A percentile compares a stretch with the other conserved stretches of the same genome.
Conservation (phyloP, 768 basidiomycete species). For the Lanmaoa pseudosensibilis region DNA sequence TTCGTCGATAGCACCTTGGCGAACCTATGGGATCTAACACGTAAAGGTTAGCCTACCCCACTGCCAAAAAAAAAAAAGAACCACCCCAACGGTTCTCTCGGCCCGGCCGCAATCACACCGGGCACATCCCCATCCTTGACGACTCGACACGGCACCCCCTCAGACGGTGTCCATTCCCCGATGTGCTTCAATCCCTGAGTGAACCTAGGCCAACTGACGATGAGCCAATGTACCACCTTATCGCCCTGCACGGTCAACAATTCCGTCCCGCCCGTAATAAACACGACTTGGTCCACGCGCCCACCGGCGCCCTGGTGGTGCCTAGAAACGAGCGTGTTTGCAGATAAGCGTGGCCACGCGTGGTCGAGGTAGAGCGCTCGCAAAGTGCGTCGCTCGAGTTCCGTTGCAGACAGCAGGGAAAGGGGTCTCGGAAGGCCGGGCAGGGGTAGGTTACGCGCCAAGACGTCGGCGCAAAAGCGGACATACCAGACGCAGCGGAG, state of each 20-base stretch:
- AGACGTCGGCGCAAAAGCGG: slow-evolving; percentile 24
- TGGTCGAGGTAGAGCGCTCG: slow-evolving; percentile 27
- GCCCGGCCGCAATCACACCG: slow-evolving; percentile 23
- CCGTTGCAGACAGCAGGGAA: slow-evolving; percentile 16
- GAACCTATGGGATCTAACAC: slow-evolving; percentile 13
- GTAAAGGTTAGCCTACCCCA: not conserved
- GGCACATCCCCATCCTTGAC: slow-evolving; percentile 20
- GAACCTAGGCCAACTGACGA: slow-evolving; percentile 18
- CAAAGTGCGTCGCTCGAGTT: slow-evolving; percentile 31
- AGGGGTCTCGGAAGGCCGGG: slow-evolving; percentile 18
- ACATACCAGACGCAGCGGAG: slow-evolving; percentile 25
- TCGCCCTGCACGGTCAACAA: slow-evolving; percentile 29
- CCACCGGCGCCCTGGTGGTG: not conserved
- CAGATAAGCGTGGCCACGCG: slow-evolving; percentile 21
- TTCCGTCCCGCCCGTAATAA: slow-evolving; percentile 27
- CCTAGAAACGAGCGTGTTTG: slow-evolving; percentile 13
- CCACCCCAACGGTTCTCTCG: slow-evolving; percentile 13
- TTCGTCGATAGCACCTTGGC: slow-evolving; percentile 22
- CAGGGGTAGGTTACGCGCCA: slow-evolving; percentile 19
- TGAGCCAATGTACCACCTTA: slow-evolving; percentile 24
- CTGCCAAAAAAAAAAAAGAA: not conserved
- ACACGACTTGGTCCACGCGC: slow-evolving; percentile 29
- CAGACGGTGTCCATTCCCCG: slow-evolving; percentile 19
- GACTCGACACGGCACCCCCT: slow-evolving; percentile 19
- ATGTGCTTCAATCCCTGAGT: slow-evolving; percentile 17